A percentile compares a stretch with the other conserved stretches of the same genome.
Conservation (phyloP, 306 rosid genomes). For the Rubus parviflorus region DNA sequence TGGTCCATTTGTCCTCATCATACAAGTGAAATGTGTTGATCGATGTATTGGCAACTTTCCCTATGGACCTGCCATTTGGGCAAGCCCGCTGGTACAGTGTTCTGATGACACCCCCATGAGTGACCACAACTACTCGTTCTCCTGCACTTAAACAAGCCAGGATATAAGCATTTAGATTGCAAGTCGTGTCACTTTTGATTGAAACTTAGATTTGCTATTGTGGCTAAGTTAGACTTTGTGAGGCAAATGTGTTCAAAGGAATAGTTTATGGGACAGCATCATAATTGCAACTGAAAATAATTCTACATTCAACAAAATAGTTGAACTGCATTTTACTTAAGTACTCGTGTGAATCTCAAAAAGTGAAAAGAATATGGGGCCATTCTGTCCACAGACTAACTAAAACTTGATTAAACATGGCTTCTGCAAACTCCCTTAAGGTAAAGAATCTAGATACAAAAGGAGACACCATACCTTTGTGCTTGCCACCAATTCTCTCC, state of each 20-base stretch:
- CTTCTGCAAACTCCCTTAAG: neutral
- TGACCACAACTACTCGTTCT: slow-evolving; percentile 62
- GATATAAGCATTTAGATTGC: slow-evolving; percentile 19
- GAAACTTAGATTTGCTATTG: neutral
- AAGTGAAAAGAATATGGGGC: neutral
- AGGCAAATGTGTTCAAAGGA: neutral
- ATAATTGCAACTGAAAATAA: neutral
- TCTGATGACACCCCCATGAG: slow-evolving; percentile 80
- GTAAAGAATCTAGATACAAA: neutral
- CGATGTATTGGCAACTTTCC: slow-evolving; percentile 67
- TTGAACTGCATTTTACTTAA: neutral
- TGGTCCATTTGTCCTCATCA: slow-evolving; percentile 57
- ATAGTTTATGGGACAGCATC: neutral
- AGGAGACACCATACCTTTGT: slow-evolving; percentile 51
- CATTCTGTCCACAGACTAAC: neutral
- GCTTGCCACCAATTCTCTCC: slow-evolving; percentile 62
- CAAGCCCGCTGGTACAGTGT: slow-evolving; percentile 52
- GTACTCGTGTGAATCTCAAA: neutral
- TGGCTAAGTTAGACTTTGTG: neutral
- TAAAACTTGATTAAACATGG: neutral
- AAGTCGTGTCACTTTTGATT: neutral
- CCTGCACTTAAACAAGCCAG: slow-evolving; percentile 45
- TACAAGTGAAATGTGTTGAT: slow-evolving; percentile 64
- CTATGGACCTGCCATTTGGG: slow-evolving; percentile 36
- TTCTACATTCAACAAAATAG: neutral